Conservation (phyloP, 306 rosid species). For the Ochetophila trinervis region DNA sequence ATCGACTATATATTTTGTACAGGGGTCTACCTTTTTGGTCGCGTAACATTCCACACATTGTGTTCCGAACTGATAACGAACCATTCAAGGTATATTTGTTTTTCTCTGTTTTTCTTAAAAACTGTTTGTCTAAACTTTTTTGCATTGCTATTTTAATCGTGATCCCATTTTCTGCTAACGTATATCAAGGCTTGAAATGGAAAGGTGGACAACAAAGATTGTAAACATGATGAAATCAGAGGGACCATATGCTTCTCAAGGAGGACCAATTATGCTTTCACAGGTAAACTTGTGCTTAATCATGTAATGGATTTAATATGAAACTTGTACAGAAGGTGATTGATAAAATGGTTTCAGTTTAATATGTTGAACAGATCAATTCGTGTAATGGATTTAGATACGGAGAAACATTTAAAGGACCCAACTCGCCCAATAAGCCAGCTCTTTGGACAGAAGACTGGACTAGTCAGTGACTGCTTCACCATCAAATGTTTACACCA, state of each 20-base stretch:
- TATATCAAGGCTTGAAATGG: slow-evolving; percentile 63
- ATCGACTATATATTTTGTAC: background rate
- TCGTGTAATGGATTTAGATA: slow-evolving; percentile 72
- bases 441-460: slow-evolving; percentile 89
- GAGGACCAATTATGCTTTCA: slow-evolving; percentile 85
- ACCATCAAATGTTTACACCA: background rate
- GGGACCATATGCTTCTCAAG: slow-evolving; percentile 76
- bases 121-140: too few relatives aligned
- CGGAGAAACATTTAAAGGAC: slow-evolving; percentile 72
- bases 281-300: too few relatives aligned
- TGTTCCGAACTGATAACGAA: slow-evolving; percentile 67
- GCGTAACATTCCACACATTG: slow-evolving; percentile 64
- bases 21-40: slow-evolving; percentile 89
- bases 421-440: slow-evolving; percentile 85
- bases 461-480: slow-evolving; percentile 70
- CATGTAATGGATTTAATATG: too few relatives aligned
- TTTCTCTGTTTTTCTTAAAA: background rate
- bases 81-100: slow-evolving; percentile 66
- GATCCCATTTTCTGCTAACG: background rate
- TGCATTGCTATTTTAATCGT: too few relatives aligned
- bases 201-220: slow-evolving; percentile 63
- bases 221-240: slow-evolving; percentile 74
- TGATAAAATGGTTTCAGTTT: background rate
- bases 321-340: too few relatives aligned
- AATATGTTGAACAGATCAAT: slow-evolving; percentile 39